phyloP scores from a whole-genome alignment of 768 basidiomycete genomes.

The Lentinula edodes region DNA sequence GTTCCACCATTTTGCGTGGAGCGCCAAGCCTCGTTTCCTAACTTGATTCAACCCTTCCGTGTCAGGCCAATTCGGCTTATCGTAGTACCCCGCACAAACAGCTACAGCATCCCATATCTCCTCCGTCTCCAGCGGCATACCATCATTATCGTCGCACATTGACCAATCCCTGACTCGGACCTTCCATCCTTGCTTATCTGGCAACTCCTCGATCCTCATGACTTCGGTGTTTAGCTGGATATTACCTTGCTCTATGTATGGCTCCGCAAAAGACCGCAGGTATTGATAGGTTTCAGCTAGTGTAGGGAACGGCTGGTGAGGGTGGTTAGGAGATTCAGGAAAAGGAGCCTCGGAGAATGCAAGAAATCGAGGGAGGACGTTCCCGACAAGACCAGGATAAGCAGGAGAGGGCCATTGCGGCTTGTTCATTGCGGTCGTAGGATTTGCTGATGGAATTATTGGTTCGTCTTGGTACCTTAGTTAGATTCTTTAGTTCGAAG shows the following conservation, averaged over 20 bases:
- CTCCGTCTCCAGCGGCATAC: constrained; percentile 18
- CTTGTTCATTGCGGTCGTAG: neutral
- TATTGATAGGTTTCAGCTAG: constrained; percentile 32
- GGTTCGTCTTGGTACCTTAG: neutral
- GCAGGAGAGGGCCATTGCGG: constrained; percentile 42
- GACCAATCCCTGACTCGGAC: constrained; percentile 32
- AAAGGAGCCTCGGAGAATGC: constrained; percentile 32
- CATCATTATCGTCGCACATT: constrained; percentile 9
- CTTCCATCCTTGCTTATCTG: constrained; percentile 28
- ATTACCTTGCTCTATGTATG: constrained; percentile 16
- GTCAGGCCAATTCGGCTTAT: constrained; percentile 37
- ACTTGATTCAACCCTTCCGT: constrained; percentile 36
- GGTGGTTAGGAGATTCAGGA: constrained; percentile 19
- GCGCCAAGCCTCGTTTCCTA: constrained; percentile 24
- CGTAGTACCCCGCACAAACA: constrained; percentile 30
- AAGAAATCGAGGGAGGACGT: constrained; percentile 41
- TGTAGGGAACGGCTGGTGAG: constrained; percentile 35
- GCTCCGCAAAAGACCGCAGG: constrained; percentile 28
- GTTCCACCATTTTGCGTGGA: constrained; percentile 36
- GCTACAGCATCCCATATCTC: constrained; percentile 47
- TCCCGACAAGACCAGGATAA: constrained; percentile 43
- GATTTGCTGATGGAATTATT: neutral
- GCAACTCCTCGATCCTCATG: constrained; percentile 28
- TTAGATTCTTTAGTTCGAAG: neutral
- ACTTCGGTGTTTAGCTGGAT: constrained; percentile 41